Percentiles rank a stretch among this genome's conserved stretches.
Evolutionary conservation across 2,329 filamentous ascomycete species (phyloP).

Genomic region (Colletotrichum sp.): DNA sequence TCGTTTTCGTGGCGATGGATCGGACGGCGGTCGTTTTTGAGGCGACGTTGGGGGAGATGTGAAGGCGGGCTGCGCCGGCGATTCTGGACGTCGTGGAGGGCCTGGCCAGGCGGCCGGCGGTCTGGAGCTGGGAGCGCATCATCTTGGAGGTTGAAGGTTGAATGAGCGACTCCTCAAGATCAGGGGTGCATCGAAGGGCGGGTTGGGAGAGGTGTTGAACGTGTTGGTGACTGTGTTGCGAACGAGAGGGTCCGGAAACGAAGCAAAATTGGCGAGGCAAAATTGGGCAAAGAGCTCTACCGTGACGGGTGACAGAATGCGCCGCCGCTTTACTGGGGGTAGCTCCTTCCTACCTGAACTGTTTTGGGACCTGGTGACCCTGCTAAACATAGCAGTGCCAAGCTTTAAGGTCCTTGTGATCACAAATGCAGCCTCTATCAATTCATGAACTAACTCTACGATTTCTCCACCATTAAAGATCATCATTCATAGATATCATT

Average conservation of each 20-base stretch:
- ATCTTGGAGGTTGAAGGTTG: background rate
- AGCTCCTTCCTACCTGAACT: background rate
- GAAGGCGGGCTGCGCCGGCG: background rate
- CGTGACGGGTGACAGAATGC: background rate
- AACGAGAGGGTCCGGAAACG: background rate
- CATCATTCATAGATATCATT: background rate
- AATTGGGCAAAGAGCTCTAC: slow-evolving; percentile 5
- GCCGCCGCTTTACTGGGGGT: background rate
- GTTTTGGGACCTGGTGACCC: background rate
- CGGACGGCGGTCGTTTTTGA: background rate
- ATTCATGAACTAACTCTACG: background rate
- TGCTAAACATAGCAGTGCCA: background rate
- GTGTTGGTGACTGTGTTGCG: background rate
- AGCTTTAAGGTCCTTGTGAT: background rate
- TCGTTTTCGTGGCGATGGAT: background rate
- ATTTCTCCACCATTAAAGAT: accelerated
- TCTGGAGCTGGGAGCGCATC: slow-evolving; percentile 18
- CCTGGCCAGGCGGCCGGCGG: slow-evolving; percentile 13
- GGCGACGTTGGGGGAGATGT: slow-evolving; percentile 4
- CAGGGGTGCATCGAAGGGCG: background rate
- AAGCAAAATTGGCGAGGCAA: slow-evolving; percentile 1
- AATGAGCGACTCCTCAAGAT: background rate
- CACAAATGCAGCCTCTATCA: background rate
- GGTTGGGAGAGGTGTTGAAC: background rate
- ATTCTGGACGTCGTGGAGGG: slow-evolving; percentile 4